Evolutionary conservation across 768 basidiomycete genomes (phyloP), one percentile per base, ranked within the genome.

Genomic region (Ramaria rubella): DNA sequence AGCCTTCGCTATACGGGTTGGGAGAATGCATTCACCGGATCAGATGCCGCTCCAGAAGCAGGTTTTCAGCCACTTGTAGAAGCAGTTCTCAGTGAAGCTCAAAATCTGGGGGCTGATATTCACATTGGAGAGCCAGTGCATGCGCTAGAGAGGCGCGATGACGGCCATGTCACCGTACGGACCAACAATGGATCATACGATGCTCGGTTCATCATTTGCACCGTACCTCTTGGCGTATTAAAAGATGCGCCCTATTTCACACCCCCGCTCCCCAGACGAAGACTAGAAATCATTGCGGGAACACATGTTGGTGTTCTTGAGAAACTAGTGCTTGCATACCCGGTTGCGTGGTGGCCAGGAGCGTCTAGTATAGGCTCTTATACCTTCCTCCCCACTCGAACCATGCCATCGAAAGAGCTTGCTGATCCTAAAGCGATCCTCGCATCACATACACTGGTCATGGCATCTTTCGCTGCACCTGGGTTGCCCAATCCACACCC

Each of bases 241-340:
- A 63, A 65, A 42, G 24, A 50, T 1, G 60, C 62, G 0, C 50
- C 60, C 0, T 43, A 19, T 0, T 69, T 69, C 57, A 12, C 26
- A 9, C 68, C 68, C 1, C 52, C 62, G 2, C 64, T 69, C 7
- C 44, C 60, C 3, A 45, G 45, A 1, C 49, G 61, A 2, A 62
- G 64, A 1, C 27, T 57, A 29, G 40, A 57, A 15, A 46, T 60
- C 19, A 58, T 64, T n/a, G n/a, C 33, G 23, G 51, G 60, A 5
- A 62, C 63, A 27, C 46, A 55, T 12, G 59, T 62, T 36, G 68
- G 68, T 29, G 49, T 58, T 27, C 64, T 69, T 49, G 64, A 64
- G 30, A 69, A 69, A 58, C 36, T 68, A 33, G 62, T 65, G n/a
- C 52, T 69, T 14, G 49, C 51, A 24, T 67, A 67, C 59, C 40